phyloP scores from a whole-genome alignment of 345 rosid species.

The Eucalyptus viminalis region DNA sequence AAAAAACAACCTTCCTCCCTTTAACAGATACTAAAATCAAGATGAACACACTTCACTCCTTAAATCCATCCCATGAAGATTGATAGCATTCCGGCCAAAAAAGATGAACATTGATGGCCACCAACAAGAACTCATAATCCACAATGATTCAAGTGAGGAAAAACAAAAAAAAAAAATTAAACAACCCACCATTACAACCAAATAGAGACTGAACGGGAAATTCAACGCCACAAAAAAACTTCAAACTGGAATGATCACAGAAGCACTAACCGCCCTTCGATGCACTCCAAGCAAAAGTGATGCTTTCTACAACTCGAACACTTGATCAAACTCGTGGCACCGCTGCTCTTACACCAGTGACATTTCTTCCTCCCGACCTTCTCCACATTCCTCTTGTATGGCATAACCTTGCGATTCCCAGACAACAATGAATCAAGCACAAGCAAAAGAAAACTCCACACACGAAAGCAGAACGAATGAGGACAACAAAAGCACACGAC shows the following conservation, averaged over 20 bases:
- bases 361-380: slow-evolving; percentile 63
- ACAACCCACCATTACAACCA: neutral
- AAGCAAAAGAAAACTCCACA: neutral
- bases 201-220: neutral
- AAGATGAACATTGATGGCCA: neutral
- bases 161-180: neutral
- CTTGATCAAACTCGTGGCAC: slow-evolving; percentile 34
- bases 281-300: slow-evolving; percentile 69
- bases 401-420: slow-evolving; percentile 29
- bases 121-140: neutral
- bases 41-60: neutral
- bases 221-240: neutral
- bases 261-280: slow-evolving; percentile 42
- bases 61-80: neutral
- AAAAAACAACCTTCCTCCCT: neutral
- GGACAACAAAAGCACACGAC: neutral
- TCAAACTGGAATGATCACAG: neutral
- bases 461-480: neutral
- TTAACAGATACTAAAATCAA: neutral
- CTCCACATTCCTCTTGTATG: slow-evolving; percentile 38
- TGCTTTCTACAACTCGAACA: slow-evolving; percentile 63
- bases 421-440: neutral
- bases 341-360: slow-evolving; percentile 74
- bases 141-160: neutral
- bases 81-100: neutral